phyloP scores from a whole-genome alignment of 1,284 basidiomycete genomes.

The Tremellales sp. region DNA sequence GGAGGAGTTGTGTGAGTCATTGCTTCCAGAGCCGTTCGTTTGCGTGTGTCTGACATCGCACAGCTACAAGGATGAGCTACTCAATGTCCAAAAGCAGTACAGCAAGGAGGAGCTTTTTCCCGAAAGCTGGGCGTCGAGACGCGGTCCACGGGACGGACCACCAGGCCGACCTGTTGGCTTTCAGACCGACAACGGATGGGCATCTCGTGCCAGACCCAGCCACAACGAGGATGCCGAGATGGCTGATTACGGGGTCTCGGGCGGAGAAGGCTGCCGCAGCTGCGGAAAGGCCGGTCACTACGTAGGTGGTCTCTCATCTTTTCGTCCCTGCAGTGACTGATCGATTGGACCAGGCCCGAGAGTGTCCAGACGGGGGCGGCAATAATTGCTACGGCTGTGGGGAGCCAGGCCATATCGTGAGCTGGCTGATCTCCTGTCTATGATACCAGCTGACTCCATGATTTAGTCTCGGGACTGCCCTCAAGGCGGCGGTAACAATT shows the following conservation, averaged over 20 bases:
- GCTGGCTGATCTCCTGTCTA: not conserved
- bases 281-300: slow-evolving; percentile 5
- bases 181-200: too few species aligned
- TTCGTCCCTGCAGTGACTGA: slow-evolving; percentile 2
- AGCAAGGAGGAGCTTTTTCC: slow-evolving; percentile 7
- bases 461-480: not conserved
- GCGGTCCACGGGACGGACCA: slow-evolving; percentile 1
- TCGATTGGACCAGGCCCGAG: not conserved
- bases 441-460: too few species aligned
- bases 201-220: not conserved
- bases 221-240: not conserved
- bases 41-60: too few species aligned
- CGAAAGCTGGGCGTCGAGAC: slow-evolving; percentile 1
- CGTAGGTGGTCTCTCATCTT: not conserved
- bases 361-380: not conserved
- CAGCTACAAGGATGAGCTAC: not conserved
- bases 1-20: slow-evolving; percentile 3
- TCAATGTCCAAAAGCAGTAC: not conserved
- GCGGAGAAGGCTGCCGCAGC: slow-evolving; percentile 7
- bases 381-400: slow-evolving; percentile 14
- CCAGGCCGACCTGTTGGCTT: not conserved
- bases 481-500: slow-evolving; percentile 4
- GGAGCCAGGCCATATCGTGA: slow-evolving; percentile 15
- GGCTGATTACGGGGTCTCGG: not conserved
- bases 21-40: not conserved